phyloP scores from a whole-genome alignment of 345 rosid genomes.

The Erysimum cheiranthoides region DNA sequence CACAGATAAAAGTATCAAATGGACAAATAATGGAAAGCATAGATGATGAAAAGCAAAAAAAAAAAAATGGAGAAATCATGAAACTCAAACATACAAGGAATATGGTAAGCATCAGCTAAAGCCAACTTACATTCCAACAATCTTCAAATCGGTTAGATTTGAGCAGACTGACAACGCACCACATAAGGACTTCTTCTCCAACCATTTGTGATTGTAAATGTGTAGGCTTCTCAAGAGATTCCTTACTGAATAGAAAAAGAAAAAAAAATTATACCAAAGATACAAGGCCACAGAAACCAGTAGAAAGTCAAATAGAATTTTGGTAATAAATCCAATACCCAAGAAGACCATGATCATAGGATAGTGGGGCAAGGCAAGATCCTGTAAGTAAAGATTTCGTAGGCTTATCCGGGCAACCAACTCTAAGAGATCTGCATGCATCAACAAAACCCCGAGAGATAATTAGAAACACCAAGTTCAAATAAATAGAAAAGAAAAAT shows the following conservation, averaged over 20 bases:
- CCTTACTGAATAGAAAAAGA: constrained; percentile 42
- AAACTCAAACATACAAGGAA: constrained; percentile 1
- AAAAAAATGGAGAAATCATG: constrained; percentile 8
- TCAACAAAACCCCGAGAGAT: constrained; percentile 3
- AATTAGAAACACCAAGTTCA: constrained; percentile 2
- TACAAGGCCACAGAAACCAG: constrained; percentile 10
- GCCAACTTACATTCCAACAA: constrained; percentile 85
- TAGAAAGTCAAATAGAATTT: background rate
- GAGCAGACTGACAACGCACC: constrained; percentile 65
- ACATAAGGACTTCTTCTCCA: constrained; percentile 57
- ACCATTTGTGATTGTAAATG: constrained; percentile 64
- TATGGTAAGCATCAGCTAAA: background rate
- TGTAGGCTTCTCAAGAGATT: constrained; percentile 69
- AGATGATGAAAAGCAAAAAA: background rate
- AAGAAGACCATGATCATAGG: background rate
- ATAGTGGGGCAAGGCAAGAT: constrained; percentile 65
- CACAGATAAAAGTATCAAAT: background rate
- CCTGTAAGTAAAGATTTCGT: constrained; percentile 55
- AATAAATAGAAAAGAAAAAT: background rate
- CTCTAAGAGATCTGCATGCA: constrained; percentile 65
- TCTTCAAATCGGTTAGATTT: constrained; percentile 70
- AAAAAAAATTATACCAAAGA: constrained; percentile 23
- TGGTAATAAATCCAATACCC: constrained; percentile 24
- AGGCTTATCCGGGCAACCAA: constrained; percentile 55
- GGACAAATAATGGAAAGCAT: background rate